Base-by-base conservation (phyloP, 2,329 filamentous ascomycete genomes). In the Cladosporium sphaerospermum region DNA sequence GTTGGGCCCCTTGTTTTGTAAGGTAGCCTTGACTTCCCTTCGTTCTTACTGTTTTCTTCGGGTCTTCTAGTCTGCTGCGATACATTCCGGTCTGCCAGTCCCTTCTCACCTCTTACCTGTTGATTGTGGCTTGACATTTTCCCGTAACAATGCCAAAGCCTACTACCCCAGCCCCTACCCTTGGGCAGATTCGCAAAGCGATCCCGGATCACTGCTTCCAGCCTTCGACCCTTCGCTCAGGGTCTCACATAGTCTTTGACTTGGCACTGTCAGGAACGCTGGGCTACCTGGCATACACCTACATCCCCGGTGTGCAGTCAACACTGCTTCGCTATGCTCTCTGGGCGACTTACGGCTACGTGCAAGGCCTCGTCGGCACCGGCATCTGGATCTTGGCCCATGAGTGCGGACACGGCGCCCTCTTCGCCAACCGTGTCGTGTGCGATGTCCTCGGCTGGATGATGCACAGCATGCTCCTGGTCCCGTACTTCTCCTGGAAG, bases 401-500 rank as follows among this genome's bases (percentile, higher is more conserved):
- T 66, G 85, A 88, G 67, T 84, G 81, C 66, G 85, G 85, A 48
- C 85, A 88, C 67, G 80, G 81, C 14, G 82, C 83, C 45, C 84
- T 88, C 67, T 84, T 81, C n/a, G 67, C 71, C 18, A 74, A 79
- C 67, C 71, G 71, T 45, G 65, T 60, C 32, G 64, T 86, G 58
- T 87, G 87, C 67, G 77, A 85, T 62, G 66, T 76, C 13, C 72
- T 83, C 53, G 85, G 85, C 55, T 85, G 83, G 74, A 65, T 78
- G 45, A 69, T 82, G n/a, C 85, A 88, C 75, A 85, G 81, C 6
- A 73, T 78, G 55, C 75, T 88, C 37, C 68, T 85, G 57, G 83
- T 85, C 2, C 85, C 85, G 3, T 89, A 84, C 72, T 87, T 86
- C 72, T 82, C 80, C 45, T 88, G 85, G 85, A 83, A 85, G 71